phyloP scores from a whole-genome alignment of 257 asterid genomes.

The Capsicum pubescens region DNA sequence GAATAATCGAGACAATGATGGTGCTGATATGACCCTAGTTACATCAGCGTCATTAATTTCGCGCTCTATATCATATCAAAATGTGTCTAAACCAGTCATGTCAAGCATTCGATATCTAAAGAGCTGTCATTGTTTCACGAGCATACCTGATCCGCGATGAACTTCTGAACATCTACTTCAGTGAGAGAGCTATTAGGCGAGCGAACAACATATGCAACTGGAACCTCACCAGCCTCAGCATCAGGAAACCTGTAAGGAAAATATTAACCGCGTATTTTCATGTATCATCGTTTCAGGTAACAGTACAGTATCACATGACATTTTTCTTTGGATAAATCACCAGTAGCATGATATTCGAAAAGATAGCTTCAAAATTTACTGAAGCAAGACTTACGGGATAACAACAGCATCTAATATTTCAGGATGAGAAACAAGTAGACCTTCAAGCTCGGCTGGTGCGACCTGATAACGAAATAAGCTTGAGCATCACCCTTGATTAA shows the following conservation, averaged over 20 bases:
- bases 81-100: not conserved
- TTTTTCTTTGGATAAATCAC: not conserved
- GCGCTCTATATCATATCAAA: not conserved
- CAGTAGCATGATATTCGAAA: not conserved
- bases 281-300: not conserved
- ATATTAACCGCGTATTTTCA: not conserved
- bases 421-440: slow-evolving; percentile 87
- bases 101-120: not conserved
- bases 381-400: slow-evolving; percentile 67
- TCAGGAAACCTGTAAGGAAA: slow-evolving; percentile 70
- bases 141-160: slow-evolving; percentile 83
- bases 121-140: not conserved
- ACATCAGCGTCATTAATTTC: not conserved
- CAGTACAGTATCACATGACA: not conserved
- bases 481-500: not conserved
- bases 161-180: slow-evolving; percentile 81
- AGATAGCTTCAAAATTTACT: slow-evolving; percentile 5
- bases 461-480: slow-evolving; percentile 52
- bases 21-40: not conserved
- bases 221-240: slow-evolving; percentile 99
- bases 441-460: slow-evolving; percentile 99
- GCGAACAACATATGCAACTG: slow-evolving; percentile 82
- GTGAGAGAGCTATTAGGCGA: slow-evolving; percentile 82
- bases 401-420: slow-evolving; percentile 94
- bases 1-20: not conserved